Base-by-base conservation (phyloP, 306 rosid genomes). In the Dryas octopetala region DNA sequence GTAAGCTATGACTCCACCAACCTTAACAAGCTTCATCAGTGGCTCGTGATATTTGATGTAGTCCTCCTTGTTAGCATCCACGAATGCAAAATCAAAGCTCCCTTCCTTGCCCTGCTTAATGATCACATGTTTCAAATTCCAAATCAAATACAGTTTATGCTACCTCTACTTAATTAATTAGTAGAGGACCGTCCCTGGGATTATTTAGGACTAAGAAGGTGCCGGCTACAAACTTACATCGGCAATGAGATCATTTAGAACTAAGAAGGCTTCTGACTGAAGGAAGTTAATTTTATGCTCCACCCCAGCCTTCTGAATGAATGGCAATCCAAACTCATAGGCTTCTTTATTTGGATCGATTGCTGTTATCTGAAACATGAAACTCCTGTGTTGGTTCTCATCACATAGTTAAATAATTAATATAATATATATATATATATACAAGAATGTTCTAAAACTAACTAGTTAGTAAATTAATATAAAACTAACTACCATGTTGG, bases 1-100 rank as follows among this genome's bases (percentile, higher is more conserved):
- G 43, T 88, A 88, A 4, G 78, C 87, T n/a, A 88, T 86, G 14
- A 85, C 73, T 55, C 93, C 91, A 0, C 91, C 93, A 11, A 83
- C 69, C 74, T 79, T 86, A 38, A 86, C 87, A 59, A 88, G 79
- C 79, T 82, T 85, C 12, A 86, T 0, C 40, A 90, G 70, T 73
- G 57, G 32, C 28, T 90, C 89, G 9, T 90, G 93, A 71, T 88
- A 90, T 61, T 74, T 47, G 4, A 63, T 76, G 74, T 83, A 82
- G 26, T 23, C 73, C 4, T 54, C 73, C 62, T 88, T 88, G 9
- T 78, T 63, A 1, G 91, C 91, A 50, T 90, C 96, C 74, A 85
- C 96, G 65, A 88, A 88, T 10, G 68, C 88, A 73, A 81, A 86
- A 74, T 90, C 96, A 72, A 79, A 90, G 2, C 68, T 69, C 19